A percentile compares a stretch with the other conserved stretches of the same genome.
Conservation (phyloP, 129 eudicot species). For the Escallonia herrerae region DNA sequence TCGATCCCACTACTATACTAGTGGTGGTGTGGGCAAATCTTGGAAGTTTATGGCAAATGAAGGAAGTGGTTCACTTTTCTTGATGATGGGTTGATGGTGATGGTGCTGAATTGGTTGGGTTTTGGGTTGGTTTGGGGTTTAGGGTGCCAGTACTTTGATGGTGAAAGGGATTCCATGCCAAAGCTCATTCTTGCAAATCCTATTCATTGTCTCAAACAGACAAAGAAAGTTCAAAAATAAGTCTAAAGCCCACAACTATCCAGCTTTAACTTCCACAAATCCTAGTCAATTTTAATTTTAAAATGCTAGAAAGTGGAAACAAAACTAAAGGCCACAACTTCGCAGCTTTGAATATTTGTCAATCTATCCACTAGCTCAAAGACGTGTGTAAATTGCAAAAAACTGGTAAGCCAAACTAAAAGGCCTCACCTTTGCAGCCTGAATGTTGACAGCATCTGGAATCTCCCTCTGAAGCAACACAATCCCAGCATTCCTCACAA, state of each 20-base stretch:
- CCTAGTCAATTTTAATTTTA: too few relatives aligned
- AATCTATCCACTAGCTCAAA: background rate
- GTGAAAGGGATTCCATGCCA: constrained; percentile 23
- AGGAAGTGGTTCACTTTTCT: constrained; percentile 20
- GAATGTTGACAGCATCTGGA: constrained; percentile 76
- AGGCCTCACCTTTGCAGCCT: constrained; percentile 74
- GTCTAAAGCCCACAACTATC: too few relatives aligned
- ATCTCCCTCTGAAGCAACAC: constrained; percentile 95
- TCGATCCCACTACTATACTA: constrained; percentile 78
- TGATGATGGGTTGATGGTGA: constrained; percentile 8
- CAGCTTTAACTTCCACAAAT: too few relatives aligned
- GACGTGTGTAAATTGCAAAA: background rate
- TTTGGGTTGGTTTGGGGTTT: constrained; percentile 10
- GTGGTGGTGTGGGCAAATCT: too few relatives aligned
- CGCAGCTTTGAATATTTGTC: too few relatives aligned
- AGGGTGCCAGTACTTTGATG: constrained; percentile 36
- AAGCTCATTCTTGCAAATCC: too few relatives aligned
- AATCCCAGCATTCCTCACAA: constrained; percentile 75
- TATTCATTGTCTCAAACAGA: too few relatives aligned
- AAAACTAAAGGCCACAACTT: too few relatives aligned
- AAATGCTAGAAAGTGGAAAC: too few relatives aligned
- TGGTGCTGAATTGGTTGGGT: constrained; percentile 13
- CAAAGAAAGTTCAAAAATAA: too few relatives aligned
- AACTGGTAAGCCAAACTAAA: background rate
- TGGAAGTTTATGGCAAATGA: constrained; percentile 26